Percentiles rank a stretch among this genome's conserved stretches.
Conservation (phyloP, 2,329 filamentous ascomycete genomes). For the Fusarium irregulare region DNA sequence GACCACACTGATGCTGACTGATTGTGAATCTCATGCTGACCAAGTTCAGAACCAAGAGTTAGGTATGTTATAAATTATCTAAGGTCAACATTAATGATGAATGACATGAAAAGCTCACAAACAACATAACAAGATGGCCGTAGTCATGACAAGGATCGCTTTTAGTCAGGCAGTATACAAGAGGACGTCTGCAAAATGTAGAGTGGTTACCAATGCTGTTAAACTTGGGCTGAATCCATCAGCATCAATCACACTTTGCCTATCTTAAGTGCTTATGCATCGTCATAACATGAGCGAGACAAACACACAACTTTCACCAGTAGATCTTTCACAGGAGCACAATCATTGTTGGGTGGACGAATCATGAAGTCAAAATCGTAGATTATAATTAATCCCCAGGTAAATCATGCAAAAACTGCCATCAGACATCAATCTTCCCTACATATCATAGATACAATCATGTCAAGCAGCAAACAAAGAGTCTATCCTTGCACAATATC, state of each 20-base stretch:
- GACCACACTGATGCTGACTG: background rate
- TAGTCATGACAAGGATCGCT: background rate
- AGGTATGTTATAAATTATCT: no score
- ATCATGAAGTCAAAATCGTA: conserved; percentile 4
- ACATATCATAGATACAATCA: conserved; percentile 7
- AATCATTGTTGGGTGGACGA: background rate
- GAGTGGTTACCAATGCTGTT: background rate
- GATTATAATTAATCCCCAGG: conserved; percentile 36
- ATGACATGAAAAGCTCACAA: background rate
- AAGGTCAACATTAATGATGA: no score
- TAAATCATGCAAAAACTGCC: conserved; percentile 14
- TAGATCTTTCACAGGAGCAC: background rate
- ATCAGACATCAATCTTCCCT: conserved; percentile 25
- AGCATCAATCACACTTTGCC: background rate
- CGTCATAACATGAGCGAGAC: background rate
- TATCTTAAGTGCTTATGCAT: background rate
- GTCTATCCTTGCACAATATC: conserved; percentile 35
- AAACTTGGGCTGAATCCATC: background rate
- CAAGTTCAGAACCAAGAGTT: background rate
- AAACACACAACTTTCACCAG: background rate
- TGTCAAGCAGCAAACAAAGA: conserved; percentile 18
- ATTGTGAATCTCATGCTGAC: background rate
- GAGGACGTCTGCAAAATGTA: background rate
- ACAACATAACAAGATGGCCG: background rate
- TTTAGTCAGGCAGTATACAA: background rate